Evolutionary conservation across 2,329 filamentous ascomycete species (phyloP), one percentile per base, ranked within the genome.

Genomic region (Xylaria multiplex): DNA sequence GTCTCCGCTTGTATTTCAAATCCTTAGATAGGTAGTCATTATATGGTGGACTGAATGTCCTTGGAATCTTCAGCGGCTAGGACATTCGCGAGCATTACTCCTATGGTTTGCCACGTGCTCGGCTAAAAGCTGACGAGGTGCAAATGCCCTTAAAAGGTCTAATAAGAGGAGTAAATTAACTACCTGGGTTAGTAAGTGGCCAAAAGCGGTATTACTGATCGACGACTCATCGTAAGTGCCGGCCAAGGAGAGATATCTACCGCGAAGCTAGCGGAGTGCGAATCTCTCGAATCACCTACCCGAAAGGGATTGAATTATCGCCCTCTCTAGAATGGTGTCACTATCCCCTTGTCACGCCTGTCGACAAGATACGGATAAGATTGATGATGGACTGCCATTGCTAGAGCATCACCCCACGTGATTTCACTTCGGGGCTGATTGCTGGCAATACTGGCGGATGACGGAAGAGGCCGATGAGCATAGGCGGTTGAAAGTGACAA

Each of bases 181-280:
- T 37, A 48, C 46, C 27, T 55, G n/a, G 32, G 37, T 19, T 62
- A 35, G 40, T 22, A 46, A 35, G 49, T 54, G 42, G 14, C 55
- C 24, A 42, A 54, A 58, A 54, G 49, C 24, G 54, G 64, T 35
- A 59, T 55, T 52, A 30, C 24, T 14, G 48, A 56, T 61, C 57
- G 50, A 65, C 57, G 19, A 53, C 24, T 40, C 42, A 60, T 60
- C 30, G 22, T 45, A 65, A 65, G 48, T 65, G 64, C 64, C 64
- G 64, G 37, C 27, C 27, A 27, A 27, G 45, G n/a, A 46, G 43
- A 60, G 9, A 42, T 30, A 60, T 54, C 46, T n/a, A 37, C 35
- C 45, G 24, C 4, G 27, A 52, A 58, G 45, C 45, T 42, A 48
- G 52, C 30, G 55, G 42, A 16, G 22, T 42, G 37, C 13, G 46